Conservation (phyloP, 1,139 yeast species). For the Kodamaea suecica region DNA sequence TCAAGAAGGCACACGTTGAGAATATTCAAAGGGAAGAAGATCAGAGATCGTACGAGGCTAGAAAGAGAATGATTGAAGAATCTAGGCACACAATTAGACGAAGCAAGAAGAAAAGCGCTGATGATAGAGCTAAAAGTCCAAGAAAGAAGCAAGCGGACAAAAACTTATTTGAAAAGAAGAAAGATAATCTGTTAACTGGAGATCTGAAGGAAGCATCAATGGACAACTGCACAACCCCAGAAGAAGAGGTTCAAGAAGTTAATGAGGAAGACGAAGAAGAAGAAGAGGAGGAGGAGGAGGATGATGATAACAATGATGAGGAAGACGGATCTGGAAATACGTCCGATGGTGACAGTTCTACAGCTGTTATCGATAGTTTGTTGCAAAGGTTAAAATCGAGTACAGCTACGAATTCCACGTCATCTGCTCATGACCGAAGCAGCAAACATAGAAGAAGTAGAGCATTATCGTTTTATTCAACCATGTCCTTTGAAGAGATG, state of each 20-base stretch:
- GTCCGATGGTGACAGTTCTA: slow-evolving; percentile 13
- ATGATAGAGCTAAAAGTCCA: slow-evolving; percentile 7
- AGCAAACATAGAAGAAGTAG: slow-evolving; percentile 29
- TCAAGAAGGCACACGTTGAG: slow-evolving; percentile 45
- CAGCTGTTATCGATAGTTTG: slow-evolving; percentile 38
- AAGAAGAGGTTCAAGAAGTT: slow-evolving; percentile 8
- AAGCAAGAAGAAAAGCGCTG: slow-evolving; percentile 10
- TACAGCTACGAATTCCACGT: slow-evolving; percentile 21
- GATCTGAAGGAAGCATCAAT: too few species aligned
- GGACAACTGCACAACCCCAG: too few species aligned
- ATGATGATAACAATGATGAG: slow-evolving; percentile 9
- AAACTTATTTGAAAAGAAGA: too few species aligned
- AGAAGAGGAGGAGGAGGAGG: slow-evolving; percentile 8
- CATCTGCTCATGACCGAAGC: slow-evolving; percentile 21
- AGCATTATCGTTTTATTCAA: slow-evolving; percentile 37
- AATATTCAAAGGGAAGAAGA: slow-evolving; percentile 49
- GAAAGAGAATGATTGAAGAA: slow-evolving; percentile 36
- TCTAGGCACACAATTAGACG: slow-evolving; percentile 13
- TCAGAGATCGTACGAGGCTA: slow-evolving; percentile 37
- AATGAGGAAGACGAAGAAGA: slow-evolving; percentile 10
- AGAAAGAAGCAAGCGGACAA: slow-evolving; percentile 11
- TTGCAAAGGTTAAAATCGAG: slow-evolving; percentile 37
- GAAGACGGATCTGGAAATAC: slow-evolving; percentile 18
- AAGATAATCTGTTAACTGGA: too few species aligned
- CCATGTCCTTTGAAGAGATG: slow-evolving; percentile 27